Evolutionary conservation across 2,329 filamentous ascomycete genomes (phyloP).

Genomic region (Aspergillus thermomutatus): DNA sequence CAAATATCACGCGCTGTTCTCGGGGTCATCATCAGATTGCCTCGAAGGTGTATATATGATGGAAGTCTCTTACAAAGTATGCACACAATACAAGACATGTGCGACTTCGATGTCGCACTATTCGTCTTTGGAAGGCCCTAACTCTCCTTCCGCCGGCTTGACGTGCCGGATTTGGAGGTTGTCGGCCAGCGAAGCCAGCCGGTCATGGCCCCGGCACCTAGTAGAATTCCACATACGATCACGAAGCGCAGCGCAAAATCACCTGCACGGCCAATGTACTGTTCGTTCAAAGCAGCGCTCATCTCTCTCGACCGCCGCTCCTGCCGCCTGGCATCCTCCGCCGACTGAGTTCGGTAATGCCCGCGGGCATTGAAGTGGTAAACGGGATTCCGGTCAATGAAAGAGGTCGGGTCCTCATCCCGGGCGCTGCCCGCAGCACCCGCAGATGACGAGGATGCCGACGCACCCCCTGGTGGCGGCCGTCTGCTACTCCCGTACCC

Average conservation of each 20-base stretch:
- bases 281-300: conserved; percentile 29
- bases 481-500: conserved; percentile 61
- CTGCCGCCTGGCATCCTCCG: conserved; percentile 55
- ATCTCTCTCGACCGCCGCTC: conserved; percentile 39
- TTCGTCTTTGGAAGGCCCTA: not conserved
- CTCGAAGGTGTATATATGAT: not conserved
- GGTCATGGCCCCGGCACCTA: conserved; percentile 27
- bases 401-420: conserved; percentile 35
- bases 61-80: not conserved
- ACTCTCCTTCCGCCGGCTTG: conserved; percentile 5
- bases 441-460: conserved; percentile 8
- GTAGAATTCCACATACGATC: conserved; percentile 38
- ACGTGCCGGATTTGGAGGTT: not conserved
- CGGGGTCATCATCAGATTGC: not conserved
- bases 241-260: conserved; percentile 35
- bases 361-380: conserved; percentile 74
- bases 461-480: conserved; percentile 2
- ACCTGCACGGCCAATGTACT: conserved; percentile 21
- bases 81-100: not conserved
- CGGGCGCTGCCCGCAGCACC: conserved; percentile 3
- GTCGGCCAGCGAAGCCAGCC: conserved; percentile 21
- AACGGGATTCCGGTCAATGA: conserved; percentile 50
- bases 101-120: not conserved
- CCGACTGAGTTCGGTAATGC: conserved; percentile 71
- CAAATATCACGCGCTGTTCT: not conserved